These are phyloP conservation scores for Casuarina cunninghamiana DNA, from an alignment of 306 rosid species.

Conservation along the genomic window DNA sequence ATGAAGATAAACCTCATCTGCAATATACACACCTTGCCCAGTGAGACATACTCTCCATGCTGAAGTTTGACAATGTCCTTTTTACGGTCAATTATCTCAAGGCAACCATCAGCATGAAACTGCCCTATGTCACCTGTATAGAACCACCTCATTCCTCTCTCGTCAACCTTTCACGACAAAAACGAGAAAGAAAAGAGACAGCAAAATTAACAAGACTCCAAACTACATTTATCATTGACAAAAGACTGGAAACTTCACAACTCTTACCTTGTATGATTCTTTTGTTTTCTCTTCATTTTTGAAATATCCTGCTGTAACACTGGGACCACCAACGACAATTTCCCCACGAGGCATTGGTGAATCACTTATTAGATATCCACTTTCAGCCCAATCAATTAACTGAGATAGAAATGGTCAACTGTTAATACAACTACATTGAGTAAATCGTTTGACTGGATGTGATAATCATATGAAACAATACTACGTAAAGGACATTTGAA, in stretches of 20 bases:
- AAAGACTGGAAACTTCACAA: slow-evolving; percentile 12
- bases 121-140: slow-evolving; percentile 89
- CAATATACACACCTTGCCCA: slow-evolving; percentile 74
- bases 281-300: slow-evolving; percentile 86
- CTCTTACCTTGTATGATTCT: slow-evolving; percentile 83
- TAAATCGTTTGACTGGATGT: background rate
- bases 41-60: slow-evolving; percentile 95
- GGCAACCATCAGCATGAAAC: slow-evolving; percentile 88
- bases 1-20: slow-evolving; percentile 22
- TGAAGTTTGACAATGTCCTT: slow-evolving; percentile 98
- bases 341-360: slow-evolving; percentile 92
- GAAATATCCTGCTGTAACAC: slow-evolving; percentile 89
- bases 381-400: slow-evolving; percentile 93
- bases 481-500: slow-evolving; percentile 8
- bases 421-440: slow-evolving; percentile 10
- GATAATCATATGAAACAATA: background rate
- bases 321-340: slow-evolving; percentile 92
- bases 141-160: slow-evolving; percentile 90
- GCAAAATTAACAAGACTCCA: slow-evolving; percentile 12
- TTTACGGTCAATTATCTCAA: slow-evolving; percentile 91
- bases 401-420: slow-evolving; percentile 39
- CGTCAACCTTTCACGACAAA: slow-evolving; percentile 66
- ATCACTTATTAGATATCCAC: slow-evolving; percentile 73
- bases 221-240: background rate
- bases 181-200: slow-evolving; percentile 1